Conservation (phyloP, 2,329 filamentous ascomycete species). For the Colletotrichum cereale region DNA sequence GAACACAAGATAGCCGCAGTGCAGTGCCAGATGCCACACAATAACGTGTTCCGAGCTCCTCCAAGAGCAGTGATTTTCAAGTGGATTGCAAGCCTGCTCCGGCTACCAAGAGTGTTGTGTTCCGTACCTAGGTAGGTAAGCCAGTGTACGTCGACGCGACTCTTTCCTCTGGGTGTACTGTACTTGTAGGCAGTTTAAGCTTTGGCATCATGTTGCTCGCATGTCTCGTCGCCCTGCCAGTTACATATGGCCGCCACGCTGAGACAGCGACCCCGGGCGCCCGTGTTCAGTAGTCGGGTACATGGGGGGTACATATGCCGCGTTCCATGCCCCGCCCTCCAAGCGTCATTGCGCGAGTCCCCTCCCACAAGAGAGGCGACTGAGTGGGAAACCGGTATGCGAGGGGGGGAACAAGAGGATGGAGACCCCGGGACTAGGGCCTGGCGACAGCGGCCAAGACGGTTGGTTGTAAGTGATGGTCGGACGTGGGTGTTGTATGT, state of each 20-base stretch:
- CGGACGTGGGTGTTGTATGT: too few relatives aligned
- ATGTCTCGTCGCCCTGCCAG: conserved; percentile 31
- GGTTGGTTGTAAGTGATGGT: too few relatives aligned
- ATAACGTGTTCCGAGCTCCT: background rate
- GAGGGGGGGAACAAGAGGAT: too few relatives aligned
- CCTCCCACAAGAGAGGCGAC: too few relatives aligned
- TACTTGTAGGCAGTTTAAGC: conserved; percentile 33
- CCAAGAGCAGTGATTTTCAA: background rate
- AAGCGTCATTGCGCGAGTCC: conserved; percentile 28
- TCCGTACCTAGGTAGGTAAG: background rate
- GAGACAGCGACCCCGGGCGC: background rate
- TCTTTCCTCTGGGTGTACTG: background rate
- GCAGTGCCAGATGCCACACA: background rate
- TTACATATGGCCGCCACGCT: conserved; percentile 7
- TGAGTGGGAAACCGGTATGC: too few relatives aligned
- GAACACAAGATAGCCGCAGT: background rate
- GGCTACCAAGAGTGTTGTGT: background rate
- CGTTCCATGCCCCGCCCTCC: conserved; percentile 18
- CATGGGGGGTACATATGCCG: conserved; percentile 15
- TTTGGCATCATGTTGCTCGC: conserved; percentile 22
- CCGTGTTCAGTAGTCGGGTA: conserved; percentile 27
- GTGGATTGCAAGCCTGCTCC: background rate
- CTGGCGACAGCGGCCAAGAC: too few relatives aligned
- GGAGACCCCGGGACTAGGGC: too few relatives aligned
- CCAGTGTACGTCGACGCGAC: background rate